Percentiles rank a stretch among this genome's conserved stretches.
phyloP scores from a whole-genome alignment of 768 basidiomycete genomes.

The Mycena albidolilacea region DNA sequence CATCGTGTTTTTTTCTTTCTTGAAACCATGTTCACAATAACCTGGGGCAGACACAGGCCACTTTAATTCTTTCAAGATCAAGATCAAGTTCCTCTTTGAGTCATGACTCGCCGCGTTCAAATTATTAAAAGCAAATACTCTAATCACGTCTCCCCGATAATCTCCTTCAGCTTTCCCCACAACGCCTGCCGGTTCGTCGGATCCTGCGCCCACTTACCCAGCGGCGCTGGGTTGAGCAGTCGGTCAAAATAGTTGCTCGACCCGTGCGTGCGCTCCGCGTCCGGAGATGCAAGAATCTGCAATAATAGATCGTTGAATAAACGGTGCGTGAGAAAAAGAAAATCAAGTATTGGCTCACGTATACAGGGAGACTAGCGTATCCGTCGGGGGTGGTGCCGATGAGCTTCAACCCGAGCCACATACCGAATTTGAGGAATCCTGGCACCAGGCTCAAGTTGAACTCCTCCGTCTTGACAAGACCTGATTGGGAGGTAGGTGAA shows the following conservation, averaged over 20 bases:
- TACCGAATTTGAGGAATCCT: background rate
- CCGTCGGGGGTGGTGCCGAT: constrained; percentile 19
- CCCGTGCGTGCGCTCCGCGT: background rate
- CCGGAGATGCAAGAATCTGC: background rate
- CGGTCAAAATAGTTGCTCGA: background rate
- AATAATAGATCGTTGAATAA: background rate
- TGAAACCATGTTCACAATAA: no score
- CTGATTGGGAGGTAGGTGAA: background rate
- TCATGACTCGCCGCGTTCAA: no score
- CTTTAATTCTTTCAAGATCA: no score
- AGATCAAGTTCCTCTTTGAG: no score
- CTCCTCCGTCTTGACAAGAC: constrained; percentile 13
- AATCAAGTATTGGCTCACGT: background rate
- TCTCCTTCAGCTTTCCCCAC: constrained; percentile 17
- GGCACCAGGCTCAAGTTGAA: background rate
- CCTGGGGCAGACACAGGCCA: no score
- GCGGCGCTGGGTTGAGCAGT: background rate
- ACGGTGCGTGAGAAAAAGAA: background rate
- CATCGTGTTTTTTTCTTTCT: no score
- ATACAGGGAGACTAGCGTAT: constrained; percentile 12
- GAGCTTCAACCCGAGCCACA: constrained; percentile 22
- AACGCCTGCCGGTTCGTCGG: constrained; percentile 10
- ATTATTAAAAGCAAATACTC: no score
- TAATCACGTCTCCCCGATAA: constrained; percentile 3
- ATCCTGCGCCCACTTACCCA: constrained; percentile 13